Conservation (phyloP, 2,329 filamentous ascomycete genomes). For the Aaosphaeria pasadenensis region DNA sequence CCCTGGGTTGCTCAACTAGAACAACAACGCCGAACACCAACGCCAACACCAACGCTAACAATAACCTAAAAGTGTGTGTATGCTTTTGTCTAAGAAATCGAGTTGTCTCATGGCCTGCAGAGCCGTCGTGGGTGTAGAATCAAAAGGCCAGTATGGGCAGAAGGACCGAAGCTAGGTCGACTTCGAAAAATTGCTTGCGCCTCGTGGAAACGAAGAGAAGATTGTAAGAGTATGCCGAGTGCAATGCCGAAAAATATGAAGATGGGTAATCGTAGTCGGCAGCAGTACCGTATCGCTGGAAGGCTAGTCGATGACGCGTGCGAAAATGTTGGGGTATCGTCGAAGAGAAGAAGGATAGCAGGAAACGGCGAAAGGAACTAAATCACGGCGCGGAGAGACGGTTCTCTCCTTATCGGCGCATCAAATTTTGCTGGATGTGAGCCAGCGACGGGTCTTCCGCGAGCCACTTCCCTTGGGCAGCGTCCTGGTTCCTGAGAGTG, state of each 20-base stretch:
- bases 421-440: slow-evolving; percentile 43
- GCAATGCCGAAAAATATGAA: too few relatives aligned
- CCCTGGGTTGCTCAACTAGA: too few relatives aligned
- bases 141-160: too few relatives aligned
- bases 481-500: slow-evolving; percentile 54
- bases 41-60: slow-evolving; percentile 12
- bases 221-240: too few relatives aligned
- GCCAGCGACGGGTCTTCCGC: slow-evolving; percentile 57
- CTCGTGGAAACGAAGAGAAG: too few relatives aligned
- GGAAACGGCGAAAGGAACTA: not conserved
- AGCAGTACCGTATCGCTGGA: too few relatives aligned
- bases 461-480: slow-evolving; percentile 59
- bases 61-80: slow-evolving; percentile 2
- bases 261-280: too few relatives aligned
- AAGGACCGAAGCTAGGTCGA: too few relatives aligned
- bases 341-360: slow-evolving; percentile 3
- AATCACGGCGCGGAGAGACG: not conserved
- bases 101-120: too few relatives aligned
- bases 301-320: slow-evolving; percentile 6
- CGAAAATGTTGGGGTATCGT: slow-evolving; percentile 9
- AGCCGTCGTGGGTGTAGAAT: too few relatives aligned
- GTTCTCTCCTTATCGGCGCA: slow-evolving; percentile 13
- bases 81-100: slow-evolving; percentile 6
- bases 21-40: slow-evolving; percentile 1
- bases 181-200: too few relatives aligned